Evolutionary conservation across 768 basidiomycete genomes (phyloP).

Genomic region (Obba rivulosa): DNA sequence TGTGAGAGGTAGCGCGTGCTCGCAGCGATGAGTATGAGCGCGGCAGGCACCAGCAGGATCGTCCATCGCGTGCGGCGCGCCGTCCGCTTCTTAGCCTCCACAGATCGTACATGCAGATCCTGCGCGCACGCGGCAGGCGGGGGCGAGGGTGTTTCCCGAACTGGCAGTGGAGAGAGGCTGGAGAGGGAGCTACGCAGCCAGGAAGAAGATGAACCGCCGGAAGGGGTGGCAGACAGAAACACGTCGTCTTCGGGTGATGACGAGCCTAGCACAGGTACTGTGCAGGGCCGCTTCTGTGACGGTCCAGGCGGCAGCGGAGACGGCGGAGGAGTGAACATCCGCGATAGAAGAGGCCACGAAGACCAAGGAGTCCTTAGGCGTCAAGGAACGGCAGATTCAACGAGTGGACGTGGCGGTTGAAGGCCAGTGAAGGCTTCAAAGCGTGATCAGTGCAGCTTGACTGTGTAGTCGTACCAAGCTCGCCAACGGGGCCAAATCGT

Average conservation of each 20-base stretch:
- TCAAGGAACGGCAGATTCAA: too few relatives aligned
- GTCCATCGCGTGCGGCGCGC: slow-evolving; percentile 45
- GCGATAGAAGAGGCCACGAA: too few relatives aligned
- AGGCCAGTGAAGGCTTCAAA: too few relatives aligned
- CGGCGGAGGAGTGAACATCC: slow-evolving; percentile 37
- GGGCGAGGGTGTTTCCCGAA: slow-evolving; percentile 6
- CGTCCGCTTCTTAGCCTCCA: slow-evolving; percentile 34
- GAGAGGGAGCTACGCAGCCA: slow-evolving; percentile 1
- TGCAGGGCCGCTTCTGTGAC: neutral
- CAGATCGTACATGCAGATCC: neutral
- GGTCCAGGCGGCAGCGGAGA: slow-evolving; percentile 18
- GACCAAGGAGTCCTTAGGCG: too few relatives aligned
- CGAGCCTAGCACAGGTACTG: neutral
- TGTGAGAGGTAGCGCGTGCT: slow-evolving; percentile 48
- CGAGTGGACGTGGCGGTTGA: too few relatives aligned
- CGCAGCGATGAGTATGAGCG: slow-evolving; percentile 48
- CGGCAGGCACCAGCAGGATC: slow-evolving; percentile 50
- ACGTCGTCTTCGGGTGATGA: neutral
- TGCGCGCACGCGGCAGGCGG: neutral
- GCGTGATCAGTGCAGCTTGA: too few relatives aligned
- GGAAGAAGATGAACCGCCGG: neutral
- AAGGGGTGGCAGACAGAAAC: neutral
- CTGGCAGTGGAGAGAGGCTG: neutral
- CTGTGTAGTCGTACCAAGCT: too few relatives aligned
- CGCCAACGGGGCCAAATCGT: too few relatives aligned